Conservation (phyloP, 2,329 filamentous ascomycete genomes). For the Fusarium nelsonii region DNA sequence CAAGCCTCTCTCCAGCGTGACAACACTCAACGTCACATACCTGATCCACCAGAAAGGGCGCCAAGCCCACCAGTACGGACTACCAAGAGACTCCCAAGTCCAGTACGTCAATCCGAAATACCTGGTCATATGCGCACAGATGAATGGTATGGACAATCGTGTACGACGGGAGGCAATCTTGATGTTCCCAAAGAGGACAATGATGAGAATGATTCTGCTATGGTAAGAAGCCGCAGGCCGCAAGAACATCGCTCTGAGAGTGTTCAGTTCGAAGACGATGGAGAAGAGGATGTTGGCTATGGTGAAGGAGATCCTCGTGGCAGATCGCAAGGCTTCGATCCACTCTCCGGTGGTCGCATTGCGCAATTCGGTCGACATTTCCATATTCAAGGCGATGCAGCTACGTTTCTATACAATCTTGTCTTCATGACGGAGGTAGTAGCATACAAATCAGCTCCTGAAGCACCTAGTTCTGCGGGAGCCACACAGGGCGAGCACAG, state of each 20-base stretch:
- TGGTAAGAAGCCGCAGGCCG: neutral
- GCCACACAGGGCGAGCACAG: neutral
- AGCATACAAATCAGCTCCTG: rapidly evolving
- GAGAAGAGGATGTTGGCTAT: too few species aligned
- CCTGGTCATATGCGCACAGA: conserved; percentile 19
- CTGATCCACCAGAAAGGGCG: conserved; percentile 15
- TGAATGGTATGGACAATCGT: conserved; percentile 8
- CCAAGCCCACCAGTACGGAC: conserved; percentile 31
- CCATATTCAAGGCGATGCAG: conserved; percentile 27
- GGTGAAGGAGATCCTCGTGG: neutral
- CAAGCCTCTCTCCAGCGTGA: conserved; percentile 30
- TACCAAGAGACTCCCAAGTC: conserved; percentile 20
- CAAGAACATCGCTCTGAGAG: too few species aligned
- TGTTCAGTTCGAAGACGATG: neutral
- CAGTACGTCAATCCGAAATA: conserved; percentile 14
- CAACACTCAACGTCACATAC: neutral
- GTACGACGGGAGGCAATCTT: neutral
- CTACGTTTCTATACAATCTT: conserved; percentile 29
- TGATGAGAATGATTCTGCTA: conserved; percentile 4
- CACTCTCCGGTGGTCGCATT: neutral
- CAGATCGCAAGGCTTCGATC: neutral
- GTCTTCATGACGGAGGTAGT: conserved; percentile 17
- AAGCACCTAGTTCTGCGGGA: rapidly evolving
- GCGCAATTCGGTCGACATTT: conserved; percentile 23
- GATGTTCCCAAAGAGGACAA: neutral